Percentiles rank a stretch among this genome's conserved stretches.
These are phyloP conservation scores for Cladobotryum mycophilum DNA, from an alignment of 2,329 filamentous ascomycete genomes.

Conservation along the genomic window DNA sequence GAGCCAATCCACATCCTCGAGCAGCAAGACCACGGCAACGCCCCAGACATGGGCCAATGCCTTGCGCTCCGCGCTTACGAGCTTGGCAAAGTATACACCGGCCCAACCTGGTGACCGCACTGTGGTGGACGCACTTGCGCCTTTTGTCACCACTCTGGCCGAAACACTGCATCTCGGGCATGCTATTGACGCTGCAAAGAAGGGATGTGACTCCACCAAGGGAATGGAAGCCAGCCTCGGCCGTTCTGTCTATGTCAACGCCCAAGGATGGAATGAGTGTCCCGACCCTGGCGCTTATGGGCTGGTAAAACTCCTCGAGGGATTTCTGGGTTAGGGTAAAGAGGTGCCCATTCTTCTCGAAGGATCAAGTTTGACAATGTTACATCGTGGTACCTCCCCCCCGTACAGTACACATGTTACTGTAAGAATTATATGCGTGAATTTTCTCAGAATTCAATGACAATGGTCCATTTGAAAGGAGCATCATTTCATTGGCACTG, in stretches of 20 bases:
- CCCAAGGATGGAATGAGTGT: slow-evolving; percentile 60
- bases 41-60: slow-evolving; percentile 39
- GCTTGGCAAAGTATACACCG: slow-evolving; percentile 61
- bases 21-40: slow-evolving; percentile 2
- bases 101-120: slow-evolving; percentile 67
- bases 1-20: not conserved
- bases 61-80: slow-evolving; percentile 48
- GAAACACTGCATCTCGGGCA: slow-evolving; percentile 38
- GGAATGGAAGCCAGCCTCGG: slow-evolving; percentile 69
- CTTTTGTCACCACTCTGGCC: slow-evolving; percentile 57
- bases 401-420: too few species aligned
- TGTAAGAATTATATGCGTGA: too few species aligned
- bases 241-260: slow-evolving; percentile 67
- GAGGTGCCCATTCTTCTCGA: too few species aligned
- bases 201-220: slow-evolving; percentile 62
- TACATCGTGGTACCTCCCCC: too few species aligned
- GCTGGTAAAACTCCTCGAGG: slow-evolving; percentile 58
- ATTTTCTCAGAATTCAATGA: too few species aligned
- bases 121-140: slow-evolving; percentile 63
- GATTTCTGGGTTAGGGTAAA: slow-evolving; percentile 33
- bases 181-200: slow-evolving; percentile 54
- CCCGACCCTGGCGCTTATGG: slow-evolving; percentile 62
- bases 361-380: too few species aligned
- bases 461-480: too few species aligned
- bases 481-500: too few species aligned